Evolutionary conservation across 495 filamentous ascomycete species (phyloP).

Genomic region (Bacidia gigantensis): DNA sequence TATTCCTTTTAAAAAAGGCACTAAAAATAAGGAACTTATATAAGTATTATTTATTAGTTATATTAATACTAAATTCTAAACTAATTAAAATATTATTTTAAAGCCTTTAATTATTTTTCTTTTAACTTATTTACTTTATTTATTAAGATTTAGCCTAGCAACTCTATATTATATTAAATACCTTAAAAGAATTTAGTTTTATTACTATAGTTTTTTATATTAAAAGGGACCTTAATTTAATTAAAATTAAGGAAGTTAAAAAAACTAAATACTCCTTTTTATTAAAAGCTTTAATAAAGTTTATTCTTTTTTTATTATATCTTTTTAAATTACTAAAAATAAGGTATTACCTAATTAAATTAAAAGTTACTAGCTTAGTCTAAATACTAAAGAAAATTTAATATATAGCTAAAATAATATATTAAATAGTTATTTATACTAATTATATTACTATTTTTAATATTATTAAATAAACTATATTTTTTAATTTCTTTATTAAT

Average conservation of each 20-base stretch:
- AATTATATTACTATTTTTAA: no score
- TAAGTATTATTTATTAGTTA: neutral
- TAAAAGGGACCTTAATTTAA: neutral
- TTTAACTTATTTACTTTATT: neutral
- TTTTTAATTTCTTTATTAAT: neutral
- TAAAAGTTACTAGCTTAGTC: no score
- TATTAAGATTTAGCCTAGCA: neutral
- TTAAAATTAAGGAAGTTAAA: neutral
- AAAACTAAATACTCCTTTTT: neutral
- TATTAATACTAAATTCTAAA: neutral
- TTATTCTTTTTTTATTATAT: no score
- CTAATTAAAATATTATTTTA: neutral
- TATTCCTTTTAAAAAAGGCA: neutral
- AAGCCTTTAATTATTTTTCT: neutral
- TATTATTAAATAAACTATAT: no score
- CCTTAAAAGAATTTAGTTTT: no score
- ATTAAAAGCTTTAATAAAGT: no score
- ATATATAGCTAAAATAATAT: no score
- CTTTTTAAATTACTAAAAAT: no score
- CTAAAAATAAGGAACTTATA: neutral
- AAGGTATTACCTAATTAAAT: no score
- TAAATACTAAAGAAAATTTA: no score
- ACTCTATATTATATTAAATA: neutral
- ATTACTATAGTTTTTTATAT: neutral
- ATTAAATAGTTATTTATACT: no score